These are phyloP conservation scores for Persicaria maculosa DNA, from an alignment of 148 eudicot genomes.

Conservation along the genomic window DNA sequence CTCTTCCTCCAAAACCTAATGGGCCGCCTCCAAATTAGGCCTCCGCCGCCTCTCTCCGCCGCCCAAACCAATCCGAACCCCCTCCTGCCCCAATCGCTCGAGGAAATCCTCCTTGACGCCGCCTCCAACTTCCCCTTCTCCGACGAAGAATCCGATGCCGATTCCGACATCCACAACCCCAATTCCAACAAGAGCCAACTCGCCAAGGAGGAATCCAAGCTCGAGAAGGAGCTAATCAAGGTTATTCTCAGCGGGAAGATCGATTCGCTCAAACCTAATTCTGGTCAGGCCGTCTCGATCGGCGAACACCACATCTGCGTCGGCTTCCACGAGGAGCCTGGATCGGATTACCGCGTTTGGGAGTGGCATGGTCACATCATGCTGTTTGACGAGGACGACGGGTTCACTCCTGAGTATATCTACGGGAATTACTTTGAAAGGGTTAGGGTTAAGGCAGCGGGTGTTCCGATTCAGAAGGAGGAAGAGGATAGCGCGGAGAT, in stretches of 20 bases:
- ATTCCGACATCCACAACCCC: conserved; percentile 15
- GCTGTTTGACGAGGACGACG: conserved; percentile 85
- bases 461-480: conserved; percentile 1
- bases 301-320: conserved; percentile 87
- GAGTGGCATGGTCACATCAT: conserved; percentile 98
- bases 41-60: conserved; percentile 24
- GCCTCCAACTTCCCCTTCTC: conserved; percentile 9
- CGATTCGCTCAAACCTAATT: conserved; percentile 72
- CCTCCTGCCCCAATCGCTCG: conserved; percentile 54
- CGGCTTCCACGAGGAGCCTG: conserved; percentile 71
- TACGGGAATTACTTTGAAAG: conserved; percentile 97
- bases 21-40: conserved; percentile 56
- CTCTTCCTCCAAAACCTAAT: conserved; percentile 78
- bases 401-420: conserved; percentile 81
- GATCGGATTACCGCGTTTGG: conserved; percentile 90
- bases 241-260: conserved; percentile 55
- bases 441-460: conserved; percentile 17
- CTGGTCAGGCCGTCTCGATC: conserved; percentile 79
- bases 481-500: conserved; percentile 26
- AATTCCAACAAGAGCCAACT: conserved; percentile 27
- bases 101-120: conserved; percentile 59
- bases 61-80: conserved; percentile 8
- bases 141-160: conserved; percentile 23
- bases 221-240: conserved; percentile 68
- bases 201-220: conserved; percentile 68